phyloP scores from a whole-genome alignment of 2,329 filamentous ascomycete species.

The Ophiocordyceps unilateralis region DNA sequence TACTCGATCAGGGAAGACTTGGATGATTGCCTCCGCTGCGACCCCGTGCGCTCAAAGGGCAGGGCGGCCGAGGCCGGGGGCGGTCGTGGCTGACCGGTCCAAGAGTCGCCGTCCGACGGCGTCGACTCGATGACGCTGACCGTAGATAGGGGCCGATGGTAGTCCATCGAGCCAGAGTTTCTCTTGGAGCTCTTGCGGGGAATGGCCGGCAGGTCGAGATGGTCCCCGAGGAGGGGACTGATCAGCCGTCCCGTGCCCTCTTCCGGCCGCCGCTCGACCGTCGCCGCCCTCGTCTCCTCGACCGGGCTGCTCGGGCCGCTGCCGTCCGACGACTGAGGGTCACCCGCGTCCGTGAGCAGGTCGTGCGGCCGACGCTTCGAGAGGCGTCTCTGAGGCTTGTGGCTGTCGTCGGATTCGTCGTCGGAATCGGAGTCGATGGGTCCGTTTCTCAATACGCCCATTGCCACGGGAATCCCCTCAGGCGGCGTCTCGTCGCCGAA shows the following conservation, averaged over 20 bases:
- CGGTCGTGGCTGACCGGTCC: no score
- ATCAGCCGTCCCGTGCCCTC: not conserved
- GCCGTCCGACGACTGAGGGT: slow-evolving; percentile 26
- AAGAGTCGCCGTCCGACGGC: slow-evolving; percentile 1
- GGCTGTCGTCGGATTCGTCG: slow-evolving; percentile 22
- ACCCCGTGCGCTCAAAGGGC: slow-evolving; percentile 40
- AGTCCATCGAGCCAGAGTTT: slow-evolving; percentile 24
- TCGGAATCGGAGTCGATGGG: slow-evolving; percentile 51
- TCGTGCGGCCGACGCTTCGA: slow-evolving; percentile 13
- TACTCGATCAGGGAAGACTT: slow-evolving; percentile 32
- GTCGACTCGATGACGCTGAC: slow-evolving; percentile 12
- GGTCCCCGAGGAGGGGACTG: slow-evolving; percentile 5
- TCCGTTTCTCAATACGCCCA: slow-evolving; percentile 39
- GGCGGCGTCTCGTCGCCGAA: slow-evolving; percentile 50
- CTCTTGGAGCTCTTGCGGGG: slow-evolving; percentile 61
- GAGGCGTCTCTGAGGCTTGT: not conserved
- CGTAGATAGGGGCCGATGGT: slow-evolving; percentile 14
- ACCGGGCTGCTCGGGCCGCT: slow-evolving; percentile 21
- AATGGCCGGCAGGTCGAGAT: slow-evolving; percentile 34
- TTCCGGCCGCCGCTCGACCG: not conserved
- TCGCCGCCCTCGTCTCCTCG: slow-evolving; percentile 5
- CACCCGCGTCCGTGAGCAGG: slow-evolving; percentile 27
- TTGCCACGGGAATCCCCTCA: slow-evolving; percentile 47
- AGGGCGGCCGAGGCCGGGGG: slow-evolving; percentile 15
- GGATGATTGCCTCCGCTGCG: slow-evolving; percentile 32